A percentile compares a stretch with the other conserved stretches of the same genome.
Evolutionary conservation across 331 rosid species (phyloP).

Genomic region (Quercus phellos): DNA sequence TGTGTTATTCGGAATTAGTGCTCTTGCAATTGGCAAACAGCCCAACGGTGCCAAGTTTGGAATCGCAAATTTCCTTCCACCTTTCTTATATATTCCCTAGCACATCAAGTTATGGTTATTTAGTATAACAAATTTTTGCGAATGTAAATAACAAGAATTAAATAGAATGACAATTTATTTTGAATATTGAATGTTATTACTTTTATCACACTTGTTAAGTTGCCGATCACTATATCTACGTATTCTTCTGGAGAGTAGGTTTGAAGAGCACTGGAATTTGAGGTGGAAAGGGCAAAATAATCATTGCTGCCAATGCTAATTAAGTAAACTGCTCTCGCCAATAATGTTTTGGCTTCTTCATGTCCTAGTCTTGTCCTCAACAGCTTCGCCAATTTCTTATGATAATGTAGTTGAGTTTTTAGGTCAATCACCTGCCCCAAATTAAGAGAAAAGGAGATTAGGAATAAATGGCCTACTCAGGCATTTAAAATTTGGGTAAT

Average conservation of each 20-base stretch:
- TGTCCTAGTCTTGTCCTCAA: conserved; percentile 36
- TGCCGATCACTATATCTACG: too few species aligned
- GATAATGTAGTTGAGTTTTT: conserved; percentile 28
- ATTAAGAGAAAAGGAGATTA: too few species aligned
- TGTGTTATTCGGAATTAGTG: neutral
- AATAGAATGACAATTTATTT: too few species aligned
- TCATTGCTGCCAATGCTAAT: too few species aligned
- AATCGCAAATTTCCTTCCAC: conserved; percentile 44
- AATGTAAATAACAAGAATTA: too few species aligned
- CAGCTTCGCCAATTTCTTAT: conserved; percentile 31
- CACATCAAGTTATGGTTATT: neutral
- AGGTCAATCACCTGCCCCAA: conserved; percentile 32
- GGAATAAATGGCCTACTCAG: conserved; percentile 17
- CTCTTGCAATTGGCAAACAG: conserved; percentile 14
- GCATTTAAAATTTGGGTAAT: conserved; percentile 35
- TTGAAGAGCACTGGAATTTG: too few species aligned
- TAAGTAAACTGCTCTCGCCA: too few species aligned
- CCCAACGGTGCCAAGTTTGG: neutral
- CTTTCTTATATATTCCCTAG: conserved; percentile 16
- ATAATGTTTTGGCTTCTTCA: neutral
- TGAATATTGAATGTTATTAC: too few species aligned
- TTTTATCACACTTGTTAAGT: too few species aligned
- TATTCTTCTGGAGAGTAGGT: too few species aligned
- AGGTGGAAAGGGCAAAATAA: too few species aligned
- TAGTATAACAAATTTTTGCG: too few species aligned